Evolutionary conservation across 2,329 filamentous ascomycete species (phyloP), one percentile per base, ranked within the genome.

Genomic region (Pyrenophora graminea): DNA sequence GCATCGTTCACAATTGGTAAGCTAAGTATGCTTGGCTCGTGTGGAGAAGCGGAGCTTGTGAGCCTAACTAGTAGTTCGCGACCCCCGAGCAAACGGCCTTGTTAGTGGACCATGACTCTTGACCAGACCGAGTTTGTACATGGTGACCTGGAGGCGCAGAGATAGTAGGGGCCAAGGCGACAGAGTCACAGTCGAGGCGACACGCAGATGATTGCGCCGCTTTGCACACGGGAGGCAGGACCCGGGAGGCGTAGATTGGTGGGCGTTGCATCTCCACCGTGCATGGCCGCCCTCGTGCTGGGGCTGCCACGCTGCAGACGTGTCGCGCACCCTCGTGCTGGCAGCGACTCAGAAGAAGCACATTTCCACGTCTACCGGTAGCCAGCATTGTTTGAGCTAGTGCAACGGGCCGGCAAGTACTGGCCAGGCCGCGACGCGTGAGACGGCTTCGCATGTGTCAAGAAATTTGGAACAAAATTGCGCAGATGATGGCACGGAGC

Each of bases 381-480:
- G 19, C 31, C 33, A 39, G 27, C 30, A 48, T 40, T 58, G 42
- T 47, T 58, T 47, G 46, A 59, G 58, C 56, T 61, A 56, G 54
- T 62, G 56, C 47, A 44, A 56, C 61, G 66, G 66, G 44, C 63
- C 63, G 65, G 57, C 51, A 48, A 59, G 52, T 44, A 45, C 43
- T 42, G 36, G 32, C 41, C 39, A 54, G 38, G 38, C 42, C 32
- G 47, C 33, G 25, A 40, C 23, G 43, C 39, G 40, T 44, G 36
- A 48, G 48, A 40, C 39, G 39, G 42, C 34, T 48, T 38, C 21
- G 55, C 52, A 53, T 58, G 50, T 48, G 51, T 53, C 33, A 34
- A 25, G 37, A 17, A 48, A 51, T 23, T 23, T 49, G 18, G 39
- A n/a, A 21, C 46, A 38, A 46, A 48, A 45, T 52, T 49, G 40